Base-by-base conservation (phyloP, 345 rosid genomes). In the Lagerstroemia speciosa region DNA sequence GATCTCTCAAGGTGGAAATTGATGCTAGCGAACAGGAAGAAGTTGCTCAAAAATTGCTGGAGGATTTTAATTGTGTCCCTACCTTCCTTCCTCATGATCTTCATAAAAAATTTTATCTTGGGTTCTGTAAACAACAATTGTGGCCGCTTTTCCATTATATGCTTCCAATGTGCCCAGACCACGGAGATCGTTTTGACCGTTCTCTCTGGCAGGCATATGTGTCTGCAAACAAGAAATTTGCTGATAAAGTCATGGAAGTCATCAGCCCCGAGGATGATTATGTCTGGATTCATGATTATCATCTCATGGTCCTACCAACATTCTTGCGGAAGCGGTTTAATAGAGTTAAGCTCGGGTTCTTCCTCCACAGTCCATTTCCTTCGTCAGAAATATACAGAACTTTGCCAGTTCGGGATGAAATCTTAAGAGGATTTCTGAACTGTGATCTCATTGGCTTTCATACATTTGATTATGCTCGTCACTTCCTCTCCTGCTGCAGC, bases 71-170 rank as follows among this genome's bases (percentile, higher is more conserved):
- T 34, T 89, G 96, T 60, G 89, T 87, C 32, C 96, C 92, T 12
- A 81, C 92, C 6, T 89, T 89, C 79, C 66, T 89, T 14, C 84
- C 89, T 0, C 78, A 40, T 14, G 96, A 89, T 58, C 71, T 89
- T n/a, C 87, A 89, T 74, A 84, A 81, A 66, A 89, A 81, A 68
- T 89, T 77, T 69, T 89, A 89, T 72, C 79, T 68, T 65, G 92
- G 92, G 62, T 89, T 89, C 79, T 89, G 96, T 70, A 89, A 89
- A 69, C 89, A 87, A 55, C 89, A 85, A 52, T 62, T 89, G 55
- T 89, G 96, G 96, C 96, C 92, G 2, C 86, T 89, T 34, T 87
- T 89, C 65, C 96, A 89, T 74, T 89, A 89, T 64, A 89, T 89
- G 96, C 84, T 89, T 41, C 96, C 96, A 5, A 79, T 89, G 83